Evolutionary conservation across 192 early-diverging fungal genomes (phyloP).

Genomic region (Oehlia diaphana): DNA sequence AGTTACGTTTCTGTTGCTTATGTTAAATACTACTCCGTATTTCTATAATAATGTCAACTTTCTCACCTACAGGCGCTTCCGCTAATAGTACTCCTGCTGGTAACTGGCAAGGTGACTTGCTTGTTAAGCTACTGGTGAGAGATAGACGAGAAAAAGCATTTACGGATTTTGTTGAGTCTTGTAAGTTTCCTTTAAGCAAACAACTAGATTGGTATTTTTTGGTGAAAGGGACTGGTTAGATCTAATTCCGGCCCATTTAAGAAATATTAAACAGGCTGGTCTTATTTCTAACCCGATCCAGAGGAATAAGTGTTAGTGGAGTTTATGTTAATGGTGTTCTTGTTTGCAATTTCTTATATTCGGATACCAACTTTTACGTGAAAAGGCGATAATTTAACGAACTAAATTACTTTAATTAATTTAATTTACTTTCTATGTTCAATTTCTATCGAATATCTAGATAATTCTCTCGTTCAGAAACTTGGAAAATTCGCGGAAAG

Average conservation of each 20-base stretch:
- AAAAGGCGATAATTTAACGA: background rate
- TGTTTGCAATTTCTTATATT: background rate
- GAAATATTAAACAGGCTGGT: background rate
- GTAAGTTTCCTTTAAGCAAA: conserved; percentile 35
- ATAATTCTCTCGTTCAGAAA: conserved; percentile 48
- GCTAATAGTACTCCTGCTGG: background rate
- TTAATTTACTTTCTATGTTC: background rate
- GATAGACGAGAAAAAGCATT: conserved; percentile 51
- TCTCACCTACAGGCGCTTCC: background rate
- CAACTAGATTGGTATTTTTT: background rate
- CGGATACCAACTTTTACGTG: background rate
- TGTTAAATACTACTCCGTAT: background rate
- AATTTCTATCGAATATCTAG: conserved; percentile 23
- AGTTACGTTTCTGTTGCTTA: background rate
- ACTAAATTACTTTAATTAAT: background rate
- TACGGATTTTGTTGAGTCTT: conserved; percentile 48
- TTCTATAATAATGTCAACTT: background rate
- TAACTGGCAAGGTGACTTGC: conserved; percentile 43
- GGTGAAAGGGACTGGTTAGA: too few relatives aligned
- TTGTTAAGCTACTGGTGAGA: conserved; percentile 41
- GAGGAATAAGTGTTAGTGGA: background rate
- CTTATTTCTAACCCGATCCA: background rate
- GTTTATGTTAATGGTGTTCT: background rate
- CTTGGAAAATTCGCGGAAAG: conserved; percentile 41
- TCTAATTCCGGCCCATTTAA: background rate